Evolutionary conservation across 108 stramenopile species (phyloP).

Genomic region (Fistulifera pelliculosa): DNA sequence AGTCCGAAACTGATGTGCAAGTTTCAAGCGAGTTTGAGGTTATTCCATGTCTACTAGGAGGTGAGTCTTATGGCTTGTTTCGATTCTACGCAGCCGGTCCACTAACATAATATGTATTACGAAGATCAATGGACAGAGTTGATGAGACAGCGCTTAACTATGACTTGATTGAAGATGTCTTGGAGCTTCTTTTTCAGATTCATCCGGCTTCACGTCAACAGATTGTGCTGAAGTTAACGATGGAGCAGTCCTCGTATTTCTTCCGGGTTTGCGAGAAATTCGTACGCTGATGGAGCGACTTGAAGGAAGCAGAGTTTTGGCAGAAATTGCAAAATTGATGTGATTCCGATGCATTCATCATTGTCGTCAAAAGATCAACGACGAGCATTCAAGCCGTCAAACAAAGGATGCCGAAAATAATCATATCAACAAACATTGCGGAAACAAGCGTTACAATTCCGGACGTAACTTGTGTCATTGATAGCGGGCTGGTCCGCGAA

Average conservation of each 20-base stretch:
- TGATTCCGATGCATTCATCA: conserved; percentile 75
- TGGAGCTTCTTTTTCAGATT: conserved; percentile 25
- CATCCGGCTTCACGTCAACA: conserved; percentile 1
- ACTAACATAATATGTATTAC: conserved; percentile 1
- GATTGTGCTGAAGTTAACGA: conserved; percentile 33
- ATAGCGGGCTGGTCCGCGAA: conserved; percentile 72
- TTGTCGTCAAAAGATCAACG: conserved; percentile 61
- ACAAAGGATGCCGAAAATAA: conserved; percentile 52
- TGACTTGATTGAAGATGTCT: conserved; percentile 67
- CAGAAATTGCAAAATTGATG: conserved; percentile 22
- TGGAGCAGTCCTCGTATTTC: conserved; percentile 81
- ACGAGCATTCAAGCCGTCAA: conserved; percentile 45
- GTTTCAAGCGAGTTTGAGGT: conserved; percentile 36
- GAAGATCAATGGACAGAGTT: conserved; percentile 60
- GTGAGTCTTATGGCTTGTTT: not conserved
- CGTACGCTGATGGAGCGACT: conserved; percentile 56
- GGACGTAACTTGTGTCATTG: conserved; percentile 80
- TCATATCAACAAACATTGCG: conserved; percentile 62
- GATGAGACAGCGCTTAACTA: conserved; percentile 63
- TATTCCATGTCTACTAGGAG: conserved; percentile 55
- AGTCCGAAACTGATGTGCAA: conserved; percentile 15
- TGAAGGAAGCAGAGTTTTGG: conserved; percentile 39
- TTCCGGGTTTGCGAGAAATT: conserved; percentile 93
- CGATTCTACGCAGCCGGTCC: not conserved
- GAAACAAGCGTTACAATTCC: conserved; percentile 81